A percentile compares a stretch with the other conserved stretches of the same genome.
phyloP scores from a whole-genome alignment of 2,329 filamentous ascomycete genomes.

The Moelleriella libera region DNA sequence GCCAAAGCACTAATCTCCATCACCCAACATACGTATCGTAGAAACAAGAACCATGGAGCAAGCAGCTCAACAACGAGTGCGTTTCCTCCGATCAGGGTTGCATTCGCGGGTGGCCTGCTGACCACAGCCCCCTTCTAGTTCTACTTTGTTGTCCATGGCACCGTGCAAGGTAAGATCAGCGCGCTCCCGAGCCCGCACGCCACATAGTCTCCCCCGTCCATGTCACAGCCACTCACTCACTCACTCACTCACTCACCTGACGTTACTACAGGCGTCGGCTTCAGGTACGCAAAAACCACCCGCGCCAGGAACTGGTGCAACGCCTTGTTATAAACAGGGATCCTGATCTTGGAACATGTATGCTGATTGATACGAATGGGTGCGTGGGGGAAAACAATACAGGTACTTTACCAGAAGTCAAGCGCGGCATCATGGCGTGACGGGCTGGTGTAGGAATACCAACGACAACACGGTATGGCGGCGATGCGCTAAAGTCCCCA shows the following conservation, averaged over 20 bases:
- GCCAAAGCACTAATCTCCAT: no score
- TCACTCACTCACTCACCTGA: conserved; percentile 10
- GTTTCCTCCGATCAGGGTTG: no score
- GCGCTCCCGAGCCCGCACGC: no score
- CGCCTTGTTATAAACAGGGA: no score
- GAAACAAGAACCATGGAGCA: no score
- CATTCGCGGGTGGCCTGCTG: neutral
- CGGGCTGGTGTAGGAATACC: conserved; percentile 50
- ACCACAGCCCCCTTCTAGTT: conserved; percentile 22
- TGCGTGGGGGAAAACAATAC: neutral
- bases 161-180: conserved; percentile 46
- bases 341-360: no score
- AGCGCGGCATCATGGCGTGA: conserved; percentile 34
- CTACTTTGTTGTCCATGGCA: conserved; percentile 31
- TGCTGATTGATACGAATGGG: no score
- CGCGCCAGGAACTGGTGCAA: no score
- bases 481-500: no score
- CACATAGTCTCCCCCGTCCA: no score
- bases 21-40: no score
- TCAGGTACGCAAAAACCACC: conserved; percentile 24
- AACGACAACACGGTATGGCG: conserved; percentile 34
- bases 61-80: no score
- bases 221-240: neutral
- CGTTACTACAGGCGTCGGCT: conserved; percentile 35
- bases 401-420: conserved; percentile 41